These are phyloP conservation scores for Phytophthora europaea DNA, from an alignment of 352 stramenopile genomes.

Conservation along the genomic window DNA sequence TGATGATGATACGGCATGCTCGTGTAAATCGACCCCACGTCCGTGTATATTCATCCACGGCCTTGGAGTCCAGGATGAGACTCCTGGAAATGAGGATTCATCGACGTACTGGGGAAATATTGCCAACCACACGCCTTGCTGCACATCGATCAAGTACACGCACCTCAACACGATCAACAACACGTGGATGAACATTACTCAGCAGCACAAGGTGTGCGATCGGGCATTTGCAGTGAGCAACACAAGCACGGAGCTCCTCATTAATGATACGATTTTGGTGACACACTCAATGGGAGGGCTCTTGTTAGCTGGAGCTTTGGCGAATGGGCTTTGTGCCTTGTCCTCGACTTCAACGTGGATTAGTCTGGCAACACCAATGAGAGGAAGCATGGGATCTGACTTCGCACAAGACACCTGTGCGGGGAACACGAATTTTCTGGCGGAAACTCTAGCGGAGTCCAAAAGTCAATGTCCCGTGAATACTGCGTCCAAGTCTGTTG, in stretches of 20 bases:
- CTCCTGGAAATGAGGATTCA: constrained; percentile 6
- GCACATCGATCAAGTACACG: constrained; percentile 26
- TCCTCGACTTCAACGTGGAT: constrained; percentile 39
- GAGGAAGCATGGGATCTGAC: constrained; percentile 33
- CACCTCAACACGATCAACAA: constrained; percentile 35
- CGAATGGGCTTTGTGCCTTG: constrained; percentile 26
- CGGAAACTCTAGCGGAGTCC: constrained; percentile 15
- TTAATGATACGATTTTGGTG: constrained; percentile 32
- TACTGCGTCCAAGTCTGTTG: constrained; percentile 26
- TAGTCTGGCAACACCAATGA: constrained; percentile 35
- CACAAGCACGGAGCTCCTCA: constrained; percentile 13
- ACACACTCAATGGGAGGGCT: constrained; percentile 36
- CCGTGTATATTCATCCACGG: constrained; percentile 38
- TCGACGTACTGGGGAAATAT: constrained; percentile 33
- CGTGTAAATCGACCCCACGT: constrained; percentile 31
- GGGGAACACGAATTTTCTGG: constrained; percentile 11
- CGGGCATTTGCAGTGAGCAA: constrained; percentile 22
- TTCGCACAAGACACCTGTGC: constrained; percentile 23
- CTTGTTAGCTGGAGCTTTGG: constrained; percentile 31
- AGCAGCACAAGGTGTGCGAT: constrained; percentile 33
- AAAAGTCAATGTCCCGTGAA: constrained; percentile 25
- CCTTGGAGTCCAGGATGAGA: constrained; percentile 22
- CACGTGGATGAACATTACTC: constrained; percentile 23
- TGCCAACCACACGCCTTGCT: constrained; percentile 29
- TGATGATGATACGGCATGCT: constrained; percentile 9